These are phyloP conservation scores for Chionographis japonica DNA, from an alignment of 106 monocot genomes.

Conservation along the genomic window DNA sequence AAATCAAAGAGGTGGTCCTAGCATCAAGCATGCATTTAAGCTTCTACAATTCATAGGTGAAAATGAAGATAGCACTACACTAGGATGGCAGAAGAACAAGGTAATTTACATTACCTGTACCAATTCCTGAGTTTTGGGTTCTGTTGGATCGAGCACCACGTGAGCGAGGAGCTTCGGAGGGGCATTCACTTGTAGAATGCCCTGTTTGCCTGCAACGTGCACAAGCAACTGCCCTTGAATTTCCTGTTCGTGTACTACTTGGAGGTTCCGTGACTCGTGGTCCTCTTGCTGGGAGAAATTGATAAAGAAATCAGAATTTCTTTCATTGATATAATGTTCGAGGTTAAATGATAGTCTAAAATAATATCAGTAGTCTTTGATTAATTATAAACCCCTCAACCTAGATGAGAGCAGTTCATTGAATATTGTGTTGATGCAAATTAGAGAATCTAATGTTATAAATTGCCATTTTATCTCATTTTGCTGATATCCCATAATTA, in stretches of 20 bases:
- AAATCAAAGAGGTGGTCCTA: too few species aligned
- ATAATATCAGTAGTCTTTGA: too few species aligned
- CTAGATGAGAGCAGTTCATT: too few species aligned
- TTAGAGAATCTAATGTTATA: too few species aligned
- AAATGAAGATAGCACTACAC: background rate
- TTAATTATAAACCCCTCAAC: too few species aligned
- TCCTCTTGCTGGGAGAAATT: conserved; percentile 47
- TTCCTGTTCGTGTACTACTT: conserved; percentile 28
- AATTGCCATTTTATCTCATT: too few species aligned
- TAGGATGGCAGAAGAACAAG: background rate
- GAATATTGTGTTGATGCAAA: too few species aligned
- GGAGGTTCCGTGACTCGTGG: conserved; percentile 33
- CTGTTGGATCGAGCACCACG: conserved; percentile 26
- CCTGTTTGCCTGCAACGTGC: conserved; percentile 40
- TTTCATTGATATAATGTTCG: background rate
- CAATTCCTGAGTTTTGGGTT: conserved; percentile 29
- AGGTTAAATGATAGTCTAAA: background rate
- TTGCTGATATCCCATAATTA: too few species aligned
- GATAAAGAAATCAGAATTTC: background rate
- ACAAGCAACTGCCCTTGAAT: conserved; percentile 30
- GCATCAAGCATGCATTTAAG: too few species aligned
- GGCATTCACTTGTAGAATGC: conserved; percentile 50
- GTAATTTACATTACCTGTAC: conserved; percentile 26
- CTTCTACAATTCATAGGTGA: too few species aligned
- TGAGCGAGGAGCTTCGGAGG: conserved; percentile 25